Percentiles rank a stretch among this genome's conserved stretches.
Conservation (phyloP, 345 rosid species). For the Lepidium sativum region DNA sequence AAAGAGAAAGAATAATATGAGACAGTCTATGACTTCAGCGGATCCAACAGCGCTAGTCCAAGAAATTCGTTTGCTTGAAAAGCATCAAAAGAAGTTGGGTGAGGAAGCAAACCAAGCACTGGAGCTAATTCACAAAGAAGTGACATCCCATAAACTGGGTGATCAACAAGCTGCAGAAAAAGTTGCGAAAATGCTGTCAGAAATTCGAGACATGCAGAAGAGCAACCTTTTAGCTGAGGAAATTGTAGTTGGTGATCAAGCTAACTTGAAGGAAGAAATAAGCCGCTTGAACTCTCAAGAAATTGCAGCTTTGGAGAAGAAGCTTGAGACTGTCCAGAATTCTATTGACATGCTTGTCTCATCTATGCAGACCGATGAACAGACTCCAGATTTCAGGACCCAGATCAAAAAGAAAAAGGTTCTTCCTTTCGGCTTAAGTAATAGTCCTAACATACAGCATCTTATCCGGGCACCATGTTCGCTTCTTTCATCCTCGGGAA, state of each 20-base stretch:
- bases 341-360: slow-evolving; percentile 70
- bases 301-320: slow-evolving; percentile 65
- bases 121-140: slow-evolving; percentile 89
- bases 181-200: slow-evolving; percentile 71
- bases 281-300: slow-evolving; percentile 70
- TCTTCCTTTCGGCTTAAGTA: slow-evolving; percentile 66
- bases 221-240: slow-evolving; percentile 47
- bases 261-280: slow-evolving; percentile 77
- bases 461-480: slow-evolving; percentile 81
- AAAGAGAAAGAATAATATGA: slow-evolving; percentile 40
- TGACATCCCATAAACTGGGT: slow-evolving; percentile 68
- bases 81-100: slow-evolving; percentile 73
- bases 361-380: slow-evolving; percentile 42
- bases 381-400: slow-evolving; percentile 44
- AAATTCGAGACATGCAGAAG: slow-evolving; percentile 75
- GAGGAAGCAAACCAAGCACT: slow-evolving; percentile 90
- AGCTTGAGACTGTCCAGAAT: slow-evolving; percentile 85
- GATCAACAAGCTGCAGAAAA: slow-evolving; percentile 73
- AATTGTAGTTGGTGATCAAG: slow-evolving; percentile 36
- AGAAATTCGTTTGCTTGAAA: slow-evolving; percentile 81
- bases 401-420: slow-evolving; percentile 61
- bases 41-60: slow-evolving; percentile 73
- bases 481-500: slow-evolving; percentile 59
- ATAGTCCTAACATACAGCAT: slow-evolving; percentile 66
- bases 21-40: slow-evolving; percentile 60